These are phyloP conservation scores for Fusarium coffeatum DNA, from an alignment of 2,329 filamentous ascomycete species.

Conservation along the genomic window DNA sequence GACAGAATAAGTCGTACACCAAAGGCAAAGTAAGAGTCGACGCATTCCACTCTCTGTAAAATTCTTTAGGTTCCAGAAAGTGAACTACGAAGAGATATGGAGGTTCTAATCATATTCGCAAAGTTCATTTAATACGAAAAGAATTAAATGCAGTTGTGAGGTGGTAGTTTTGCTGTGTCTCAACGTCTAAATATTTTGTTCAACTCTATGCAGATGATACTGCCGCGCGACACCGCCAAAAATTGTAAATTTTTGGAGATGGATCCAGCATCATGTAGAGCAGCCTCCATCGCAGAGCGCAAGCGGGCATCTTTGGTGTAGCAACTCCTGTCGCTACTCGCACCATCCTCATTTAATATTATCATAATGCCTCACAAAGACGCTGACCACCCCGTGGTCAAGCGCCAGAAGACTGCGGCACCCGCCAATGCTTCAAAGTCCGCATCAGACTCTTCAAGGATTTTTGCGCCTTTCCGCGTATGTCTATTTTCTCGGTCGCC, in stretches of 20 bases:
- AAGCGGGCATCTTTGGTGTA: conserved; percentile 29
- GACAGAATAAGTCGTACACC: conserved; percentile 16
- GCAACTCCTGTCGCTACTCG: conserved; percentile 5
- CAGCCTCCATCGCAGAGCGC: conserved; percentile 35
- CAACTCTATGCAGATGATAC: conserved; percentile 1
- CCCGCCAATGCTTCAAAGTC: conserved; percentile 52
- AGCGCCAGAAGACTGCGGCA: conserved; percentile 75
- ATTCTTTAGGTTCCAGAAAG: neutral
- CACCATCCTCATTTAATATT: conserved; percentile 16
- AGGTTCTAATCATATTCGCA: neutral
- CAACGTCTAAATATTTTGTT: neutral
- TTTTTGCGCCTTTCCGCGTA: conserved; percentile 95
- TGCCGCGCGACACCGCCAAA: conserved; percentile 48
- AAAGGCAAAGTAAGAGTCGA: neutral
- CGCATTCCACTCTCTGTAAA: neutral
- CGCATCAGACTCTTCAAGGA: conserved; percentile 71
- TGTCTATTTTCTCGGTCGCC: conserved; percentile 47
- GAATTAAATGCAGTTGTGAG: neutral
- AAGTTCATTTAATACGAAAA: neutral
- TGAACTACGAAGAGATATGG: fast-evolving
- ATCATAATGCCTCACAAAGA: conserved; percentile 67
- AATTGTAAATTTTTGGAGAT: conserved; percentile 47
- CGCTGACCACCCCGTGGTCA: conserved; percentile 72
- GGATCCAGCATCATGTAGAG: conserved; percentile 35
- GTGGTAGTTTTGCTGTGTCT: neutral